phyloP scores from a whole-genome alignment of 2,329 filamentous ascomycete species.

The Neofusicoccum umdonicola region DNA sequence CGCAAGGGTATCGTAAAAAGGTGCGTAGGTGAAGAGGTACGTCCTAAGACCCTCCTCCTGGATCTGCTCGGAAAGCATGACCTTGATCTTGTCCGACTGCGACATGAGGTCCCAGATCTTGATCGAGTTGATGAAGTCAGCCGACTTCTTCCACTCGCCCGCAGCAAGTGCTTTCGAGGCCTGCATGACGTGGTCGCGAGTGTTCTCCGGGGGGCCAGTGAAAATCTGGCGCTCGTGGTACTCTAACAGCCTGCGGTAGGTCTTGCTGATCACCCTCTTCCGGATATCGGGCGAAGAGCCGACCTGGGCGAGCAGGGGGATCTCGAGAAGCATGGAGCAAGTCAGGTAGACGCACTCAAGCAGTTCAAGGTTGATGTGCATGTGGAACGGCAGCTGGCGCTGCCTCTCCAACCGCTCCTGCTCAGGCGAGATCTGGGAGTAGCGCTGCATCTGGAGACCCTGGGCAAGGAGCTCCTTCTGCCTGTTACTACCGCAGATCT shows the following conservation, averaged over 20 bases:
- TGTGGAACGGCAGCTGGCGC: conserved; percentile 97
- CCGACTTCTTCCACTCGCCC: conserved; percentile 98
- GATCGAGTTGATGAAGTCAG: conserved; percentile 90
- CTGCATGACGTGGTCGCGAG: conserved; percentile 98
- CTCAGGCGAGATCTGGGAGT: conserved; percentile 92
- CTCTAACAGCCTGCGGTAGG: conserved; percentile 97
- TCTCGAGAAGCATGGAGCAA: conserved; percentile 98
- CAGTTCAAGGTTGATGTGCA: conserved; percentile 99
- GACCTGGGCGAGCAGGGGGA: conserved; percentile 92
- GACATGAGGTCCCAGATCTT: conserved; percentile 99
- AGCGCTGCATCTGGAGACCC: conserved; percentile 97
- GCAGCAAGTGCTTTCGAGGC: conserved; percentile 94
- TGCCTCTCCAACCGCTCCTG: conserved; percentile 97
- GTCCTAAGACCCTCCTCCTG: conserved; percentile 97
- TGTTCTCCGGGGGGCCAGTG: conserved; percentile 97
- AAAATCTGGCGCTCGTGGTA: conserved; percentile 99
- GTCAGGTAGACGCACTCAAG: conserved; percentile 98
- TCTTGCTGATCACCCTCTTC: conserved; percentile 98
- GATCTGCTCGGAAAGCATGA: conserved; percentile 95
- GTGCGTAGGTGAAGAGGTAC: conserved; percentile 98
- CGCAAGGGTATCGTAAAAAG: conserved; percentile 96
- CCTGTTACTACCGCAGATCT: conserved; percentile 94
- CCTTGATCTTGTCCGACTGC: conserved; percentile 87
- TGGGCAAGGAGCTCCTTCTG: conserved; percentile 98
- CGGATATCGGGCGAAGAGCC: conserved; percentile 95